These are phyloP conservation scores for Castanopsis chinensis DNA, from an alignment of 306 rosid species.

Conservation along the genomic window DNA sequence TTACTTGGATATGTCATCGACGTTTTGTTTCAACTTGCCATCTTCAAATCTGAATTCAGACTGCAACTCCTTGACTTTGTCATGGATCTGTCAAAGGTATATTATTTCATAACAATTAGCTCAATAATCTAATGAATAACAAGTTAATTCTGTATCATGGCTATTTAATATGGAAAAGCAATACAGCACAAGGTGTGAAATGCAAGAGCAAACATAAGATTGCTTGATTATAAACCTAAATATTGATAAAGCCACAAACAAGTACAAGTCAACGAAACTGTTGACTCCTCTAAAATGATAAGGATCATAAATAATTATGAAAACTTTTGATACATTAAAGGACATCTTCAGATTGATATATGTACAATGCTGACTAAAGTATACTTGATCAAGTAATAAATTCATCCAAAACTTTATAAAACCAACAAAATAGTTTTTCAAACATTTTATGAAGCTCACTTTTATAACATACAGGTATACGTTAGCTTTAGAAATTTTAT, in stretches of 20 bases:
- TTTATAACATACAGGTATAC: too few relatives aligned
- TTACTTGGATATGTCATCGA: conserved; percentile 57
- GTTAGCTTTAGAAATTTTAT: not conserved
- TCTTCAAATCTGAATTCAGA: conserved; percentile 45
- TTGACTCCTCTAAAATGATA: not conserved
- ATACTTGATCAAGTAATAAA: too few relatives aligned
- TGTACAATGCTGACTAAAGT: too few relatives aligned
- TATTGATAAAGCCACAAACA: not conserved
- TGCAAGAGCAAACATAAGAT: not conserved
- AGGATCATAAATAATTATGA: not conserved
- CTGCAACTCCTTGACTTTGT: conserved; percentile 59
- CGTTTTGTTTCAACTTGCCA: conserved; percentile 45
- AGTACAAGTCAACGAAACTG: not conserved
- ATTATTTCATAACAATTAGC: conserved; percentile 24
- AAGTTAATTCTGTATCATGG: not conserved
- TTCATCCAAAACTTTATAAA: too few relatives aligned
- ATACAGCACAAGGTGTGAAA: not conserved
- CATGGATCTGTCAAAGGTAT: conserved; percentile 55
- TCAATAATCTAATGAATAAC: not conserved
- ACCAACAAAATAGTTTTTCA: too few relatives aligned
- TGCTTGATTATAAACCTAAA: not conserved
- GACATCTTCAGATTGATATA: not conserved
- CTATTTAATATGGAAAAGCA: not conserved
- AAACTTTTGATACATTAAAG: not conserved
- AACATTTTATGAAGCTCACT: too few relatives aligned